Base-by-base conservation (phyloP, 139 green algal species). In the Spirogloea muscicola region DNA sequence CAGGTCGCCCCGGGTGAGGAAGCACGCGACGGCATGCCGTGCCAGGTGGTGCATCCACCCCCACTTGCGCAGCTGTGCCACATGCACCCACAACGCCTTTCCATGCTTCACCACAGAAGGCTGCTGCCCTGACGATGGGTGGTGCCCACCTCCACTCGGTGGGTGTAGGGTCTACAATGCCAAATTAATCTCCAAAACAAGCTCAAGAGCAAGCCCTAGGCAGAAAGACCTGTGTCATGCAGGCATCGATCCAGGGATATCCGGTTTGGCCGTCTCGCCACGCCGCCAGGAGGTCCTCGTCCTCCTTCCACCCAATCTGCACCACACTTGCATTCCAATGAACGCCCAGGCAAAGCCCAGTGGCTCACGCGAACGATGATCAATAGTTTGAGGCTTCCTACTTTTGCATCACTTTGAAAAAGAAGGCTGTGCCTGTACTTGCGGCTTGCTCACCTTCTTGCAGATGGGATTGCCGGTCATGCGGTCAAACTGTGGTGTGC, bases 41-140 rank as follows among this genome's bases (percentile, higher is more conserved):
- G 90, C 92, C 59, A 98, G 87, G 82, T 97, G 93, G 73, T 96
- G 92, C 83, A 96, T 93, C 91, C 91, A 97, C 46, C 92, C 91
- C 66, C 86, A 44, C 61, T 86, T 33, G 18, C 64, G 51, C 44
- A 96, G 82, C 85, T 96, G 91, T 16, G 10, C 9, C 59, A 52
- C 59, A n/a, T n/a, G n/a, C n/a, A n/a, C n/a, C n/a, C n/a, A n/a
- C n/a, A n/a, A n/a, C n/a, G 13, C 10, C 16, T 16, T 25, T 52
- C 13, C 44, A 52, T 16, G 44, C 44, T 10, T 52, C 44, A 52
- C n/a, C n/a, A n/a, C n/a, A n/a, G n/a, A n/a, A n/a, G n/a, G n/a
- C n/a, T n/a, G n/a, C n/a, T n/a, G n/a, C n/a, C n/a, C n/a, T n/a
- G n/a, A n/a, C n/a, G n/a, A n/a, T n/a, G n/a, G n/a, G n/a, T n/a